Conservation (phyloP, 2,329 filamentous ascomycete genomes). For the Penicillium polonicum region DNA sequence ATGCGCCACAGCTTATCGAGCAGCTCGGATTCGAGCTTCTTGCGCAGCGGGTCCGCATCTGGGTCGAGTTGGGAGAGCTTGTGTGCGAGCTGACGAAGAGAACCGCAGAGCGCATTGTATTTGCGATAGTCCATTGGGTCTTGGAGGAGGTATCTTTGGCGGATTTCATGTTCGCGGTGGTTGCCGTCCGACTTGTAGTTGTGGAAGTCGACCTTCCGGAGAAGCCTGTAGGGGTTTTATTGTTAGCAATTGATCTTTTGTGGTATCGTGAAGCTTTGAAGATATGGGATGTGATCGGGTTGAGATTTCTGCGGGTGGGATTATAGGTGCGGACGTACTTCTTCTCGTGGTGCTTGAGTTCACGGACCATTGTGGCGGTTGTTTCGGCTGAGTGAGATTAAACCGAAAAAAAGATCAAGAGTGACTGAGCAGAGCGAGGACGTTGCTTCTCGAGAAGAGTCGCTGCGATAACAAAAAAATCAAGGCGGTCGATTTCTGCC, state of each 20-base stretch:
- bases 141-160: conserved; percentile 86
- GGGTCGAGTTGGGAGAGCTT: conserved; percentile 78
- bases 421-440: not conserved
- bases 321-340: conserved; percentile 51
- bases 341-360: conserved; percentile 95
- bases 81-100: conserved; percentile 86
- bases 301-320: conserved; percentile 2
- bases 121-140: conserved; percentile 81
- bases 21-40: conserved; percentile 81
- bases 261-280: not conserved
- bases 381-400: not conserved
- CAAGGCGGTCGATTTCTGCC: conserved; percentile 25
- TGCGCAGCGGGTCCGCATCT: conserved; percentile 70
- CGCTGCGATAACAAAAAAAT: conserved; percentile 27
- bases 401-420: not conserved
- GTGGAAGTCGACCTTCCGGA: conserved; percentile 89
- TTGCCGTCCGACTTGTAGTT: conserved; percentile 85
- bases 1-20: conserved; percentile 92
- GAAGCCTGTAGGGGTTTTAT: conserved; percentile 52
- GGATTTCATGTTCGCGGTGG: conserved; percentile 78
- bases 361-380: conserved; percentile 73
- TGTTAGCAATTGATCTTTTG: conserved; percentile 1
- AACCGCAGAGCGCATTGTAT: conserved; percentile 68
- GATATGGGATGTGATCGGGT: not conserved
- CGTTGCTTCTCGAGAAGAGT: conserved; percentile 12